Evolutionary conservation across 768 basidiomycete species (phyloP), one percentile per base, ranked within the genome.

Genomic region (Lepiota brunneoincarnata): DNA sequence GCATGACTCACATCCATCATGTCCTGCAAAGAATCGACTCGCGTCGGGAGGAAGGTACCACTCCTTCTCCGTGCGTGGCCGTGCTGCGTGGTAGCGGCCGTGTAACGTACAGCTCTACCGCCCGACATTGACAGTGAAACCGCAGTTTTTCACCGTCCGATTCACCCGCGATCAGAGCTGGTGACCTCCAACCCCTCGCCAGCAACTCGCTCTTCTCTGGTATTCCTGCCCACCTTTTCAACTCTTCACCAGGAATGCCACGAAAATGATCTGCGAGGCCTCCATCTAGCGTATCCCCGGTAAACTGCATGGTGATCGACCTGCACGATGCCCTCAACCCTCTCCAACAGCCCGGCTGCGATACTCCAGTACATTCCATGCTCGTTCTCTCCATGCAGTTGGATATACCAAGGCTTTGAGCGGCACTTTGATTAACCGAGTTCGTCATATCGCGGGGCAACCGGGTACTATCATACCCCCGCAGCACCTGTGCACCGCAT

Each of bases 211-310:
- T 60, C n/a, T 58, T 58, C 7, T 46, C 36, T 2, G 43, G 59
- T 23, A 41, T 17, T 18, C 58, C 51, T 4, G 42, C 51, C 48
- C 62, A 65, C 35, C 66, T 49, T 17, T 58, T 56, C 24, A 72
- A 51, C 23, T 31, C 31, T 9, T 56, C 45, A 2, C 63, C 63
- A 15, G 60, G 59, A 15, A 62, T 44, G 2, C 21, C 38, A n/a
- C 44, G 55, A 4, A 67, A 37, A 17, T 68, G 66, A 38, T 70
- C 61, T 2, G 68, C 67, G 2, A 70, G 34, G 1, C 70, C 70
- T 0, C 70, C 70, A 53, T 72, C 69, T 14, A 67, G 34, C 0
- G 70, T 70, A 44, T 67, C 65, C 5, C 45, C 60, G 18, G 70
- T 57, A 40, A 51, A 67, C n/a, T 7, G 62, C 60, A 49, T 72